Evolutionary conservation across 75 land plant species (phyloP).

Genomic region (Cupressus sempervirens): DNA sequence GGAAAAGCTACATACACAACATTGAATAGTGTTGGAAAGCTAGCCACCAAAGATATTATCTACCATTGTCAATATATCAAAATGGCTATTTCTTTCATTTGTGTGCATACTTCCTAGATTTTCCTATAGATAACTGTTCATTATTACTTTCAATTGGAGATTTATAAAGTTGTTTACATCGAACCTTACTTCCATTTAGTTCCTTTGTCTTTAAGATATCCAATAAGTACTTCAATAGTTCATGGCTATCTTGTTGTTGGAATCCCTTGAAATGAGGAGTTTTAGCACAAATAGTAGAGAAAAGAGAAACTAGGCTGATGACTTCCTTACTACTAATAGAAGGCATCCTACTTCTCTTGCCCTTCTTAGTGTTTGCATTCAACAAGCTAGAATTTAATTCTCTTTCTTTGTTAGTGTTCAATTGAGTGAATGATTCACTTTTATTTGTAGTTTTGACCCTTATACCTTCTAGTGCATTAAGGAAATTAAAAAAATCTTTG

Average conservation of each 20-base stretch:
- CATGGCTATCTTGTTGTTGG: no score
- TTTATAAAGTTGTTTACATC: no score
- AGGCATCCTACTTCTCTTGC: no score
- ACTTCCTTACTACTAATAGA: no score
- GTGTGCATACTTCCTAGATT: neutral
- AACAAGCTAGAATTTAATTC: no score
- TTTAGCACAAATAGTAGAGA: no score
- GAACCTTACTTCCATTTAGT: no score
- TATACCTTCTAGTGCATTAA: neutral
- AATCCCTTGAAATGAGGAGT: no score
- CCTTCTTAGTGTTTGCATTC: no score
- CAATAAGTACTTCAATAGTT: no score
- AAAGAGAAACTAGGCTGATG: no score
- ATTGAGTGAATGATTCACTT: neutral
- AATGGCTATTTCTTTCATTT: neutral
- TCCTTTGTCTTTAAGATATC: no score
- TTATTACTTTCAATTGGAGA: neutral
- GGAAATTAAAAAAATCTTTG: constrained; percentile 18
- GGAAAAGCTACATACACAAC: constrained; percentile 71
- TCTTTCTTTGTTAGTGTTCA: neutral
- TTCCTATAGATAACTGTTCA: neutral
- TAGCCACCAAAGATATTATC: constrained; percentile 79
- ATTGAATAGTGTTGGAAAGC: constrained; percentile 75
- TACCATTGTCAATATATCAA: constrained; percentile 38
- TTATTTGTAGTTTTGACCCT: neutral